A percentile compares a stretch with the other conserved stretches of the same genome.
phyloP scores from a whole-genome alignment of 2,329 filamentous ascomycete species.

The Epicoccum sorghinum region DNA sequence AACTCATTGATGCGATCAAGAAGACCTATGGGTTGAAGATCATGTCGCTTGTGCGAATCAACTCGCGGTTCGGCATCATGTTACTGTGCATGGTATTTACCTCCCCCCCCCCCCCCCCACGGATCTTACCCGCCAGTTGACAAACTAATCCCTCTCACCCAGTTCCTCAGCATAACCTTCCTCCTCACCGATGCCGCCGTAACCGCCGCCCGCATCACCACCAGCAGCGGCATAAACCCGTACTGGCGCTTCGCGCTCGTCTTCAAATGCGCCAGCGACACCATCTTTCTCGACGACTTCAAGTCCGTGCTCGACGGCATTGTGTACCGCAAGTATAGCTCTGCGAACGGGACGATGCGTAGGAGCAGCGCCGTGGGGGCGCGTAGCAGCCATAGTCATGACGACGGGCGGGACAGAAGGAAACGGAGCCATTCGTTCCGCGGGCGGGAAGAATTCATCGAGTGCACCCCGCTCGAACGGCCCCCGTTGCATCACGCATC shows the following conservation, averaged over 20 bases:
- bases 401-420: no score
- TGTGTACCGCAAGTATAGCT: conserved; percentile 33
- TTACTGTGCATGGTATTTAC: conserved; percentile 43
- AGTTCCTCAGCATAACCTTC: conserved; percentile 37
- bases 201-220: conserved; percentile 35
- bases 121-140: no score
- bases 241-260: conserved; percentile 46
- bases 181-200: conserved; percentile 39
- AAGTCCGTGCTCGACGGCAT: conserved; percentile 45
- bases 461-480: no score
- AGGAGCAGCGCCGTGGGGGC: conserved; percentile 18
- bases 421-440: no score
- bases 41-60: conserved; percentile 33
- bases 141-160: background rate
- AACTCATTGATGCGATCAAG: conserved; percentile 38
- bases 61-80: conserved; percentile 42
- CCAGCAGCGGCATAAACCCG: conserved; percentile 41
- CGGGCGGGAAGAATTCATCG: no score
- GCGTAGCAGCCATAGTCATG: conserved; percentile 3
- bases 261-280: conserved; percentile 46
- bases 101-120: no score
- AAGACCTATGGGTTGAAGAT: conserved; percentile 42
- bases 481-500: no score
- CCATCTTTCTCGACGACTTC: conserved; percentile 47
- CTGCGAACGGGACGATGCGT: conserved; percentile 20